Percentiles rank a stretch among this genome's conserved stretches.
Evolutionary conservation across 1,284 basidiomycete species (phyloP).

Genomic region (Puccinia hordei): DNA sequence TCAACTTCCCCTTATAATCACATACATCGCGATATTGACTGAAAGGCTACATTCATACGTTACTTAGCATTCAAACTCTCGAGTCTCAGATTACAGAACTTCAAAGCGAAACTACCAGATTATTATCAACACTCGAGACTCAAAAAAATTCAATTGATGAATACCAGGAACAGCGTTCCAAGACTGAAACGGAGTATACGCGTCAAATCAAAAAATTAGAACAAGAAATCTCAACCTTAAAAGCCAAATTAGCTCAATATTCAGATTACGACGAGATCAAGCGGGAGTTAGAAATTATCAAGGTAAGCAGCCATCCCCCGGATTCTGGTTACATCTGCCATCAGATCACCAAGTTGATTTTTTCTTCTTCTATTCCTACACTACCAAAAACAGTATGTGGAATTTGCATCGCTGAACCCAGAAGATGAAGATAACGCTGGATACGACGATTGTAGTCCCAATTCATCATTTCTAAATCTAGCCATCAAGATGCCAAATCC

Average conservation of each 20-base stretch:
- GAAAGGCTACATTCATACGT: not conserved
- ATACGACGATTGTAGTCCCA: constrained; percentile 61
- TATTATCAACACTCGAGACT: constrained; percentile 70
- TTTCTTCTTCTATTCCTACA: not conserved
- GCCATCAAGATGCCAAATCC: constrained; percentile 71
- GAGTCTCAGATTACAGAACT: constrained; percentile 72
- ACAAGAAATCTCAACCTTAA: constrained; percentile 70
- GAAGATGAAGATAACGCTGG: constrained; percentile 67
- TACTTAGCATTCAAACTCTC: constrained; percentile 68
- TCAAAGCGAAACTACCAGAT: constrained; percentile 71
- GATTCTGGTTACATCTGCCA: not conserved
- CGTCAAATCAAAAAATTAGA: constrained; percentile 62
- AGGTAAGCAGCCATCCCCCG: constrained; percentile 66
- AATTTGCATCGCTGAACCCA: constrained; percentile 57
- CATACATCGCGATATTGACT: constrained; percentile 26
- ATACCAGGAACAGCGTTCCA: constrained; percentile 63
- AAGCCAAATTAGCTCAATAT: constrained; percentile 71
- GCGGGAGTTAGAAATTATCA: constrained; percentile 93
- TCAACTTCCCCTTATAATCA: not conserved
- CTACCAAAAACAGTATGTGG: constrained; percentile 48
- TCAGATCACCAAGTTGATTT: constrained; percentile 8
- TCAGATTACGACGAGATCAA: constrained; percentile 92
- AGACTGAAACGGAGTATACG: constrained; percentile 67
- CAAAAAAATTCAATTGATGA: constrained; percentile 69
- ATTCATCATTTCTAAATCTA: constrained; percentile 61